Conservation (phyloP, 2,329 filamentous ascomycete genomes). For the Thelonectria blattea region DNA sequence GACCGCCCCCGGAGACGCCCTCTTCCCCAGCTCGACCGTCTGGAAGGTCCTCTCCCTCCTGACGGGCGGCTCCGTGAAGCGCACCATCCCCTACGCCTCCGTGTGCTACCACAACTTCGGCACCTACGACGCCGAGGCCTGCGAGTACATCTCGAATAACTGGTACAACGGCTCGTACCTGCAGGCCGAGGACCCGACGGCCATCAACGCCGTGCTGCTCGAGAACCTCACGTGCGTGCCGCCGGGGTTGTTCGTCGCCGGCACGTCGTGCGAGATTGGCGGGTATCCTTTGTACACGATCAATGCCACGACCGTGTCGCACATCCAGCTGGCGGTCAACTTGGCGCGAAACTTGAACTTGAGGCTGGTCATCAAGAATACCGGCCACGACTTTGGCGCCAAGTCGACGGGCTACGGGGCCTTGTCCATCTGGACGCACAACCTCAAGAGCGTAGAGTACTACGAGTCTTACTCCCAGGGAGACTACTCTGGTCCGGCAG, state of each 20-base stretch:
- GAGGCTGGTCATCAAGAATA: slow-evolving; percentile 56
- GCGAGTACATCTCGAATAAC: slow-evolving; percentile 24
- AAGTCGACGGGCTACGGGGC: slow-evolving; percentile 60
- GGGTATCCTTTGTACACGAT: slow-evolving; percentile 51
- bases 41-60: slow-evolving; percentile 44
- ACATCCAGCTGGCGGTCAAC: slow-evolving; percentile 54
- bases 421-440: slow-evolving; percentile 48
- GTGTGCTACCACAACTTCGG: slow-evolving; percentile 38
- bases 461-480: slow-evolving; percentile 47
- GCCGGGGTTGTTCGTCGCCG: slow-evolving; percentile 32
- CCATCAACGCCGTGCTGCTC: slow-evolving; percentile 48
- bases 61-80: slow-evolving; percentile 40
- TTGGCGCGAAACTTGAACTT: slow-evolving; percentile 53
- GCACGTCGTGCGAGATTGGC: slow-evolving; percentile 45
- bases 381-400: slow-evolving; percentile 60
- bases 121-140: slow-evolving; percentile 20
- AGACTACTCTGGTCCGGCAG: slow-evolving; percentile 56
- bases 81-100: slow-evolving; percentile 42
- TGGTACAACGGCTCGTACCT: slow-evolving; percentile 28
- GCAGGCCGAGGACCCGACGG: slow-evolving; percentile 44
- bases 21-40: slow-evolving; percentile 36
- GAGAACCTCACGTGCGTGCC: slow-evolving; percentile 47
- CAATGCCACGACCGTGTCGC: slow-evolving; percentile 47
- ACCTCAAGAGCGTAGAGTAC: slow-evolving; percentile 49
- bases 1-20: slow-evolving; percentile 37